A percentile compares a stretch with the other conserved stretches of the same genome.
phyloP scores from a whole-genome alignment of 2,329 filamentous ascomycete species.

The Nemania sp. region DNA sequence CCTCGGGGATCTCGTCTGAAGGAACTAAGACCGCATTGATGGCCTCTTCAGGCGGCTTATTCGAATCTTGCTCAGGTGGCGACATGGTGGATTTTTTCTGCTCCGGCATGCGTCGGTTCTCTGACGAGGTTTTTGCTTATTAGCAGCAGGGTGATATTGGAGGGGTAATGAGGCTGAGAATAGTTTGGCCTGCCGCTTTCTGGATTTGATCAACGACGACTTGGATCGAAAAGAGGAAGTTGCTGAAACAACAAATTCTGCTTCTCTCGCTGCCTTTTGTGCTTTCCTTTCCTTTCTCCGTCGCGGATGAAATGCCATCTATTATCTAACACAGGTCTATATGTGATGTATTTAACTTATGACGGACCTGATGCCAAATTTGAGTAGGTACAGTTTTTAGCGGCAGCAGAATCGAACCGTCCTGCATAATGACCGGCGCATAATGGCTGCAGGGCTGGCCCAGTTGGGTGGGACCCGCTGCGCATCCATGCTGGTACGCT shows the following conservation, averaged over 20 bases:
- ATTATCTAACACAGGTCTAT: background rate
- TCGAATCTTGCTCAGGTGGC: slow-evolving; percentile 31
- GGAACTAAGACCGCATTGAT: slow-evolving; percentile 83
- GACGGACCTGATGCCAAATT: background rate
- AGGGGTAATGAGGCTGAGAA: background rate
- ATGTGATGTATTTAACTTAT: background rate
- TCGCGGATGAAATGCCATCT: too few relatives aligned
- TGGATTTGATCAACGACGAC: background rate
- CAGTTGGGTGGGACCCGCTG: background rate
- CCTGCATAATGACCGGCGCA: slow-evolving; percentile 25
- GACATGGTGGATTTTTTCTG: slow-evolving; percentile 31
- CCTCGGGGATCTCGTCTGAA: slow-evolving; percentile 80
- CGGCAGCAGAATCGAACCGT: slow-evolving; percentile 16
- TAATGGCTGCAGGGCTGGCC: slow-evolving; percentile 14
- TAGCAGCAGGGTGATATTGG: background rate
- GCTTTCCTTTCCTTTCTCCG: background rate
- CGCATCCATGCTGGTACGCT: background rate
- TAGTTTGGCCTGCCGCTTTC: background rate
- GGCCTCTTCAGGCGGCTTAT: slow-evolving; percentile 62
- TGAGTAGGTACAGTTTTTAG: slow-evolving; percentile 1
- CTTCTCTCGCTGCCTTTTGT: background rate
- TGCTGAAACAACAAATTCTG: background rate
- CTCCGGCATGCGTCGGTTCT: background rate
- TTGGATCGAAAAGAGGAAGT: background rate
- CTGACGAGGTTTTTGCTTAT: background rate